phyloP scores from a whole-genome alignment of 305 asterid species.

The Plantago rigida region DNA sequence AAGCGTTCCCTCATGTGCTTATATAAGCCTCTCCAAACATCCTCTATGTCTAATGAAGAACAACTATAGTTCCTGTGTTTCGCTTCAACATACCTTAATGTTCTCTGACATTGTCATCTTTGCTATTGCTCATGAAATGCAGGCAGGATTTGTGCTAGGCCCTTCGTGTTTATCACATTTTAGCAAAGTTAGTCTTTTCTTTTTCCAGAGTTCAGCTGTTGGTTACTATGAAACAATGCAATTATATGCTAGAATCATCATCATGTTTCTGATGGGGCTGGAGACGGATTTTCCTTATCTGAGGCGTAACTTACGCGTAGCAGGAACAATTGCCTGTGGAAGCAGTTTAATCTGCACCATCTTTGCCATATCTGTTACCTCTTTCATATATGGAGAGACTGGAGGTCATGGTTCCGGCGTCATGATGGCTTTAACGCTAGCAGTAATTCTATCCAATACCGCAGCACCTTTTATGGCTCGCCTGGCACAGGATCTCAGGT shows the following conservation, averaged over 20 bases:
- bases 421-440: constrained; percentile 49
- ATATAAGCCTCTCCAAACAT: no score
- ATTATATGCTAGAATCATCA: constrained; percentile 56
- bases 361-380: constrained; percentile 60
- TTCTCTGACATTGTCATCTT: constrained; percentile 7
- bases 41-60: no score
- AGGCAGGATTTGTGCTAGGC: constrained; percentile 96
- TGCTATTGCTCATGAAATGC: constrained; percentile 26
- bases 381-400: constrained; percentile 57
- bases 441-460: constrained; percentile 62
- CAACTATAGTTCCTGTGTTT: neutral
- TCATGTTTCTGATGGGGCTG: constrained; percentile 89
- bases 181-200: constrained; percentile 38
- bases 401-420: constrained; percentile 40
- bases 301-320: constrained; percentile 55
- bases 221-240: constrained; percentile 82
- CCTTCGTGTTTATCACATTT: constrained; percentile 81
- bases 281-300: constrained; percentile 78
- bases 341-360: constrained; percentile 58
- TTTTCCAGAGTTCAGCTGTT: constrained; percentile 46
- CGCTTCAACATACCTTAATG: neutral
- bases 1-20: no score
- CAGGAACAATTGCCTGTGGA: constrained; percentile 51
- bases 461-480: constrained; percentile 77
- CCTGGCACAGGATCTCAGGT: constrained; percentile 71